These are phyloP conservation scores for Trypanosoma platydactyli DNA, from an alignment of 208 protist species.

Conservation along the genomic window DNA sequence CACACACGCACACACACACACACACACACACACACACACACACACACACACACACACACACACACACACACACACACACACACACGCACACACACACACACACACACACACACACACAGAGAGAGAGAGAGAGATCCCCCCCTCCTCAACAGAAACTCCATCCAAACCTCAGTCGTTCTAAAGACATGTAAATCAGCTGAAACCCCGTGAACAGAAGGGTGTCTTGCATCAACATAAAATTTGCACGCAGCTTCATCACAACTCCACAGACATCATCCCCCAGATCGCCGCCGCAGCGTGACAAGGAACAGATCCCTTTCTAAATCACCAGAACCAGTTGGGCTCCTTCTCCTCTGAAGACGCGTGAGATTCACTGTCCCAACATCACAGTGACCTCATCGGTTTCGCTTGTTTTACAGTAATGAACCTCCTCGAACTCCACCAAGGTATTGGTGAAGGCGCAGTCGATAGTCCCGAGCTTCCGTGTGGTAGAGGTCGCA, in stretches of 20 bases:
- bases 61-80: neutral
- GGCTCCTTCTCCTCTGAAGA: neutral
- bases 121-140: too few species aligned
- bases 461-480: slow-evolving; percentile 44
- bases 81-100: too few species aligned
- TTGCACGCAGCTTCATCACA: neutral
- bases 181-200: too few species aligned
- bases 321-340: neutral
- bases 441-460: slow-evolving; percentile 31
- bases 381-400: neutral
- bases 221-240: neutral
- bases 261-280: neutral
- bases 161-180: too few species aligned
- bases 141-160: too few species aligned
- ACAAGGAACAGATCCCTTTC: slow-evolving; percentile 28
- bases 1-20: too few species aligned
- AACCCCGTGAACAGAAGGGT: too few species aligned
- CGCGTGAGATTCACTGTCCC: slow-evolving; percentile 1
- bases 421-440: slow-evolving; percentile 47
- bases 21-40: neutral
- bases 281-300: slow-evolving; percentile 24
- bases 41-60: slow-evolving; percentile 33
- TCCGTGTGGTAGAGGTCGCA: slow-evolving; percentile 29
- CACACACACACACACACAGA: too few species aligned
- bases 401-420: neutral